These are phyloP conservation scores for Neospora caninum DNA, from an alignment of 169 alveolate species.

Conservation along the genomic window DNA sequence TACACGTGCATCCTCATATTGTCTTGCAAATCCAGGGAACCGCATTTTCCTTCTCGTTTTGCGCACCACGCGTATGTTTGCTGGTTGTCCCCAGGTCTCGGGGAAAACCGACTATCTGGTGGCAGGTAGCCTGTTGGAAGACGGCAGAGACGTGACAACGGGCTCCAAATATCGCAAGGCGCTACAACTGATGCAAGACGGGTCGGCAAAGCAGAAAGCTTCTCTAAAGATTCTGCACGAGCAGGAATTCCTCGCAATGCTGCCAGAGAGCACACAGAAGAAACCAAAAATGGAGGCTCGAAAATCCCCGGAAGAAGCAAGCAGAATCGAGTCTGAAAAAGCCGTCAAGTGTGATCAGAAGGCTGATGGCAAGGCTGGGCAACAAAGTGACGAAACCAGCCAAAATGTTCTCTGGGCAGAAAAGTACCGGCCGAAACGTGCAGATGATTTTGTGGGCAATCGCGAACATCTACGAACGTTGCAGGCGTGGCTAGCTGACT, in stretches of 20 bases:
- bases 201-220: slow-evolving; percentile 12
- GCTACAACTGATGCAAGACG: slow-evolving; percentile 56
- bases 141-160: slow-evolving; percentile 90
- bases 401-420: slow-evolving; percentile 88
- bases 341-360: neutral
- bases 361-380: neutral
- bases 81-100: slow-evolving; percentile 19
- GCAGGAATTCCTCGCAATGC: slow-evolving; percentile 78
- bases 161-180: slow-evolving; percentile 90
- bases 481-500: slow-evolving; percentile 93
- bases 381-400: neutral
- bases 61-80: neutral
- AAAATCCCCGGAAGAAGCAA: neutral
- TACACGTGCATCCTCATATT: neutral
- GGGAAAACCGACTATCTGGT: slow-evolving; percentile 81
- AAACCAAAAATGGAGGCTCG: slow-evolving; percentile 18
- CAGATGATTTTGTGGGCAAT: slow-evolving; percentile 93
- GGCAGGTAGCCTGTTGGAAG: slow-evolving; percentile 93
- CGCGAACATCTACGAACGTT: slow-evolving; percentile 84
- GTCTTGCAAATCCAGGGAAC: neutral
- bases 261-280: slow-evolving; percentile 49
- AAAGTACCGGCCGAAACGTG: slow-evolving; percentile 92
- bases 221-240: slow-evolving; percentile 79
- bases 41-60: neutral
- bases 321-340: neutral